Evolutionary conservation across 345 rosid genomes (phyloP), one percentile per base, ranked within the genome.

Genomic region (Syzygium oleosum): DNA sequence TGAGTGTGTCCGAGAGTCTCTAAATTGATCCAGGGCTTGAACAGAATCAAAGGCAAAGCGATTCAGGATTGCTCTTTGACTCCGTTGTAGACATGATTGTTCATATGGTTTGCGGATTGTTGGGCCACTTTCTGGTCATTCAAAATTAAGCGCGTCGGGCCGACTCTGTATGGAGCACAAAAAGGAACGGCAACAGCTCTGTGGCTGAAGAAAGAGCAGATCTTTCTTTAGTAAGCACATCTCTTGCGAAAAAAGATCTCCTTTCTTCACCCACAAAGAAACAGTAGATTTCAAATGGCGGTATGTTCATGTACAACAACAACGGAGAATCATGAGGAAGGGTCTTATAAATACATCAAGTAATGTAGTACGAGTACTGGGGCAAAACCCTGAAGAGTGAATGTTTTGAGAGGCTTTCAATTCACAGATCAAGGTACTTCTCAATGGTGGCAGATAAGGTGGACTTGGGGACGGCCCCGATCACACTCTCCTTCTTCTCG

Each of bases 401-500:
- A 2, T 31, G 54, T 58, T 34, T 38, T 73, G 49, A 38, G 80
- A 73, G 29, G 49, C 58, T 86, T 17, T 49, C 84, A 25, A 34
- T 52, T 90, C 90, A 95, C 46, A 49, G 68, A 4, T 93, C 95
- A 12, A 94, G 38, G 65, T 92, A 94, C 88, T 95, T 95, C 16
- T 94, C 95, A 7, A 94, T 91, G 89, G 94, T 91, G 23, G 93
- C 90, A 53, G 94, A 88, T 80, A 95, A 88, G 88, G 96, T 95
- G 34, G 93, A 52, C 90, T 93, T 95, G 23, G 98, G 98, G 43
- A 95, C 98, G 17, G 98, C 98, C 31, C 98, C 96, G 14, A 95
- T 94, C 6, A 95, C 92, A 51, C 95, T 93, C 89, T 95, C 98
- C 90, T 94, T 93, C 94, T 91, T 95, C 91, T 94, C 95, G 25